phyloP scores from a whole-genome alignment of 768 basidiomycete genomes.

The Lactifluus subvellereus region DNA sequence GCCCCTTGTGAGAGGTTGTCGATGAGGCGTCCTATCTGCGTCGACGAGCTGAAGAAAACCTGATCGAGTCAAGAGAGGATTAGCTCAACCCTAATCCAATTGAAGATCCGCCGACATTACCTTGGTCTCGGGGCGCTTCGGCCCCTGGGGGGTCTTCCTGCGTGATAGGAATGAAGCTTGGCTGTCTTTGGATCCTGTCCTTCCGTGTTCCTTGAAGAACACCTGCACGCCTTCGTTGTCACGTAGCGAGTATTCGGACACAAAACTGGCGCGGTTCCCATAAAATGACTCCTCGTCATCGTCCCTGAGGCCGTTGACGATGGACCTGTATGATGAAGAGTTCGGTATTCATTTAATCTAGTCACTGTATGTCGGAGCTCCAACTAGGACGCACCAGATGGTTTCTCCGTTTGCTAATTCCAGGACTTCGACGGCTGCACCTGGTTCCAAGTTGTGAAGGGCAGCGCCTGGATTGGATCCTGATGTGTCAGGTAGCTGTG shows the following conservation, averaged over 20 bases:
- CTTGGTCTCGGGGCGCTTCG: slow-evolving; percentile 77
- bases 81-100: neutral
- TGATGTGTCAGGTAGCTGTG: slow-evolving; percentile 27
- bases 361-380: slow-evolving; percentile 6
- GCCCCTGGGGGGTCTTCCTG: slow-evolving; percentile 48
- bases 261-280: slow-evolving; percentile 61
- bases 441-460: slow-evolving; percentile 37
- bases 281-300: slow-evolving; percentile 67
- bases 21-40: slow-evolving; percentile 78
- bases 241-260: slow-evolving; percentile 60
- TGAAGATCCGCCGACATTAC: slow-evolving; percentile 35
- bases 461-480: slow-evolving; percentile 26
- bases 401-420: slow-evolving; percentile 85
- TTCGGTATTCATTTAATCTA: slow-evolving; percentile 21
- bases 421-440: slow-evolving; percentile 69
- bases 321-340: slow-evolving; percentile 47
- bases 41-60: slow-evolving; percentile 71
- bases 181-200: slow-evolving; percentile 63
- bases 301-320: slow-evolving; percentile 78
- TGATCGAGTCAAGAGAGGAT: slow-evolving; percentile 27
- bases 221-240: slow-evolving; percentile 64
- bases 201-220: slow-evolving; percentile 71
- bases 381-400: slow-evolving; percentile 58
- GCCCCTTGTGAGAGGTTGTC: slow-evolving; percentile 76
- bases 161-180: slow-evolving; percentile 51